These are phyloP conservation scores for Fomitopsis betulina DNA, from an alignment of 1,284 basidiomycete species.

Conservation along the genomic window DNA sequence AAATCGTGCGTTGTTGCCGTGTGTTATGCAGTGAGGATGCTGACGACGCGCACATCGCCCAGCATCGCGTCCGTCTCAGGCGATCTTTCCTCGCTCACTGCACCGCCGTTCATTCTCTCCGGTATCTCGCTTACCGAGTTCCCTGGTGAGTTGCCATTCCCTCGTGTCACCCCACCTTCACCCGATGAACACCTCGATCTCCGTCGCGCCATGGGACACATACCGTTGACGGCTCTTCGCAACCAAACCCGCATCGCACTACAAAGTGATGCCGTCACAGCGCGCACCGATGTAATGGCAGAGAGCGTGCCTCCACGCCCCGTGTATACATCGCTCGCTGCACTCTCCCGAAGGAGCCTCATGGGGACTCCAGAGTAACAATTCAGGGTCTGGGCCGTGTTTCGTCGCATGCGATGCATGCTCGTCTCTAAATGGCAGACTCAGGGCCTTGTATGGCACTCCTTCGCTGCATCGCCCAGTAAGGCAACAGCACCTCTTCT, in stretches of 20 bases:
- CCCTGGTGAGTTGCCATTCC: slow-evolving; percentile 51
- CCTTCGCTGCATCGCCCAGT: not conserved
- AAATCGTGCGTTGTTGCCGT: slow-evolving; percentile 58
- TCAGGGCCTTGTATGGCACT: not conserved
- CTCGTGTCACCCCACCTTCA: too few relatives aligned
- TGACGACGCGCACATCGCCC: not conserved
- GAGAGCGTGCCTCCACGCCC: not conserved
- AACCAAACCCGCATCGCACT: too few relatives aligned
- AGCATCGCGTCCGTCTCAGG: slow-evolving; percentile 85
- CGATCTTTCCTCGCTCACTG: slow-evolving; percentile 91
- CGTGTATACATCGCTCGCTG: too few relatives aligned
- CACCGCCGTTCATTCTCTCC: slow-evolving; percentile 91
- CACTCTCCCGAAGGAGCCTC: too few relatives aligned
- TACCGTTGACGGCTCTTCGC: too few relatives aligned
- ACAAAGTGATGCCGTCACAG: not conserved
- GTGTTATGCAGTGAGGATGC: not conserved
- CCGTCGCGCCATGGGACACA: not conserved
- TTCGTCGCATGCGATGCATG: too few relatives aligned
- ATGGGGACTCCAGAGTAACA: too few relatives aligned
- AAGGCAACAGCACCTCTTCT: not conserved
- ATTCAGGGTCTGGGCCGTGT: too few relatives aligned
- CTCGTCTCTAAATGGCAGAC: not conserved
- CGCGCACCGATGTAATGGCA: not conserved
- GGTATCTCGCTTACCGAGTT: slow-evolving; percentile 86
- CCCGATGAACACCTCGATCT: not conserved